phyloP scores from a whole-genome alignment of 306 rosid genomes.

The cucumber (Cucumis sativus) region Cucumber_9930_V3 NC_026657.2:31285001-31285500 shows the following conservation, averaged over 20 bases:
- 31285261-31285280: conserved; percentile 27
- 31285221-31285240: conserved; percentile 64
- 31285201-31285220: conserved; percentile 83
- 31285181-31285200: conserved; percentile 78
- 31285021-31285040: conserved; percentile 21
- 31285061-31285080: conserved; percentile 8
- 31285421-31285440: conserved; percentile 29
- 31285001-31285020: conserved; percentile 6
- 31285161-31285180: conserved; percentile 55
- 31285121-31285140: conserved; percentile 22
- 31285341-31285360: conserved; percentile 52
- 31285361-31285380: conserved; percentile 56
- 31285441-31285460: conserved; percentile 50
- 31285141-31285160: conserved; percentile 83
- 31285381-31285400: background rate
- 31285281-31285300: conserved; percentile 40
- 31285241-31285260: conserved; percentile 34
- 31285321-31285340: conserved; percentile 20
- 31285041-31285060: conserved; percentile 27
- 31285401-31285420: conserved; percentile 26
- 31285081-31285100: conserved; percentile 17
- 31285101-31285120: background rate
- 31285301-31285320: conserved; percentile 13
- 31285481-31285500: conserved; percentile 69
- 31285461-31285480: conserved; percentile 72